Evolutionary conservation across 83 land plant species (phyloP).

Genomic region (Picea mariana): DNA sequence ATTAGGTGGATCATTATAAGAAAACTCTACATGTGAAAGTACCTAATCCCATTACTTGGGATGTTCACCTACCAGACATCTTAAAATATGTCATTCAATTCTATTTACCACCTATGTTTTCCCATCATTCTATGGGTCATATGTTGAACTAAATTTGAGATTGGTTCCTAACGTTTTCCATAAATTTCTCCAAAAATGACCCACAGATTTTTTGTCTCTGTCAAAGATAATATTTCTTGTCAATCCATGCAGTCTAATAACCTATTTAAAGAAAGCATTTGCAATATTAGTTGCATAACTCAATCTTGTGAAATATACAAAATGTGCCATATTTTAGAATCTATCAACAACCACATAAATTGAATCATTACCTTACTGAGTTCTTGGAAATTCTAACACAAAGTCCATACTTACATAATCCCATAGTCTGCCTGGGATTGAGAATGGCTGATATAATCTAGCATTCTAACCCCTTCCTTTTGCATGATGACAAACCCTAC

Average conservation of each 20-base stretch:
- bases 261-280: background rate
- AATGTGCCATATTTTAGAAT: constrained; percentile 15
- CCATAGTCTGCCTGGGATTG: background rate
- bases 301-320: background rate
- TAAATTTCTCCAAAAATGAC: constrained; percentile 1
- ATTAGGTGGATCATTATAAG: background rate
- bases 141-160: background rate
- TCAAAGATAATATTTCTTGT: background rate
- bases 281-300: background rate
- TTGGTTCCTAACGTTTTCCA: constrained; percentile 10
- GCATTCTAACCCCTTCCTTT: background rate
- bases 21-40: background rate
- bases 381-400: background rate
- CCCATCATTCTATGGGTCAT: background rate
- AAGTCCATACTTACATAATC: background rate
- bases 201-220: background rate
- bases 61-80: background rate
- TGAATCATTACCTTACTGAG: background rate
- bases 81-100: background rate
- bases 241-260: background rate
- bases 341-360: constrained; percentile 13
- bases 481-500: too few relatives aligned
- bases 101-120: constrained; percentile 3
- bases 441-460: background rate
- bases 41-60: background rate